These are phyloP conservation scores for Sporisorium sorghi DNA, from an alignment of 1,284 basidiomycete species.

Conservation along the genomic window DNA sequence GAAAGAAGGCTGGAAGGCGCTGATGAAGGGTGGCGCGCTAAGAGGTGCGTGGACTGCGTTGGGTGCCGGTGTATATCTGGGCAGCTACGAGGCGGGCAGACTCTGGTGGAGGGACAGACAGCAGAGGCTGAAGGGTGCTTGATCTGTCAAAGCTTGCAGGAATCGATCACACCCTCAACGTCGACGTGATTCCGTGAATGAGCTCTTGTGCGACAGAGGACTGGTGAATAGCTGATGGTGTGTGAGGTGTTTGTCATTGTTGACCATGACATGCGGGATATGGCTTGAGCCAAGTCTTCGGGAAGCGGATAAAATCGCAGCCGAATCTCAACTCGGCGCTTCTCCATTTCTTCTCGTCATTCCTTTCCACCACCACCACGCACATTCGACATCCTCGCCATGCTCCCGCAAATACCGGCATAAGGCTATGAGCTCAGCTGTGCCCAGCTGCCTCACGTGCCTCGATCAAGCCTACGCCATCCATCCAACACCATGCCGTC, in stretches of 20 bases:
- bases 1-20: slow-evolving; percentile 49
- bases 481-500: slow-evolving; percentile 34
- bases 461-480: not conserved
- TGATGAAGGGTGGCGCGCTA: slow-evolving; percentile 57
- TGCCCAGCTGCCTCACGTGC: not conserved
- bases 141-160: too few species aligned
- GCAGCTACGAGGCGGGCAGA: slow-evolving; percentile 60
- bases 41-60: slow-evolving; percentile 60
- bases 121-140: slow-evolving; percentile 22
- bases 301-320: slow-evolving; percentile 1
- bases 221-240: too few species aligned
- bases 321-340: slow-evolving; percentile 6
- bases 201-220: too few species aligned
- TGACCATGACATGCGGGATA: too few species aligned
- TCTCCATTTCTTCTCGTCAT: slow-evolving; percentile 9
- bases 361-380: not conserved
- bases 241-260: too few species aligned
- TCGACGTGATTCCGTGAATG: too few species aligned
- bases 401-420: not conserved
- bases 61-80: slow-evolving; percentile 63
- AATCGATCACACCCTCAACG: too few species aligned
- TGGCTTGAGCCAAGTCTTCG: not conserved
- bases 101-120: slow-evolving; percentile 60
- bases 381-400: not conserved
- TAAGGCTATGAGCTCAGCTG: not conserved